Percentiles rank a stretch among this genome's conserved stretches.
Evolutionary conservation across 495 filamentous ascomycete genomes (phyloP).

Genomic region (Clohesyomyces aquaticus): DNA sequence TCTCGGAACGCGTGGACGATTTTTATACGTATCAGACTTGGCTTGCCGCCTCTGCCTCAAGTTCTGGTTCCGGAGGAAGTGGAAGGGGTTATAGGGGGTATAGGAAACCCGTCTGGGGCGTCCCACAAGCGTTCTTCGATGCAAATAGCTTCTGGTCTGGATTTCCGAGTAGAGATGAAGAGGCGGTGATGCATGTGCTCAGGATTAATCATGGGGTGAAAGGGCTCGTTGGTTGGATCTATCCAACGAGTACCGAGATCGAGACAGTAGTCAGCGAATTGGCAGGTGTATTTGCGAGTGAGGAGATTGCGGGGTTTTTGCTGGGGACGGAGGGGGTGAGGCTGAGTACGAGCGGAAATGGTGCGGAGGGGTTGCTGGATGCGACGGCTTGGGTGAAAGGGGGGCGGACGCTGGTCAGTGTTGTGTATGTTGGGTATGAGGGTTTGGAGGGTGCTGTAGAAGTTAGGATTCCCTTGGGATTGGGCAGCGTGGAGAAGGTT

Average conservation of each 20-base stretch:
- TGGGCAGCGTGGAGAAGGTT: neutral
- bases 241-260: constrained; percentile 52
- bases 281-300: constrained; percentile 1
- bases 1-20: constrained; percentile 57
- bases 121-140: constrained; percentile 67
- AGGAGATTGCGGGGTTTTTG: constrained; percentile 49
- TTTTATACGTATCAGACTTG: constrained; percentile 52
- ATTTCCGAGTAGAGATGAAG: constrained; percentile 60
- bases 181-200: constrained; percentile 62
- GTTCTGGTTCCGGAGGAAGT: no score
- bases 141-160: constrained; percentile 62
- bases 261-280: constrained; percentile 46
- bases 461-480: constrained; percentile 1
- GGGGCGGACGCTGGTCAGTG: constrained; percentile 15
- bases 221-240: constrained; percentile 57
- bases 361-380: constrained; percentile 29
- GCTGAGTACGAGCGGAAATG: no score
- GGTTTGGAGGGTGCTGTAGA: neutral
- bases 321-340: constrained; percentile 42
- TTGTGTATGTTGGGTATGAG: constrained; percentile 22
- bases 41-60: no score
- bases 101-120: constrained; percentile 60
- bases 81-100: constrained; percentile 43
- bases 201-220: constrained; percentile 67
- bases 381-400: constrained; percentile 20